These are phyloP conservation scores for Fusarium phyllophilum DNA, from an alignment of 2,329 filamentous ascomycete species.

Conservation along the genomic window DNA sequence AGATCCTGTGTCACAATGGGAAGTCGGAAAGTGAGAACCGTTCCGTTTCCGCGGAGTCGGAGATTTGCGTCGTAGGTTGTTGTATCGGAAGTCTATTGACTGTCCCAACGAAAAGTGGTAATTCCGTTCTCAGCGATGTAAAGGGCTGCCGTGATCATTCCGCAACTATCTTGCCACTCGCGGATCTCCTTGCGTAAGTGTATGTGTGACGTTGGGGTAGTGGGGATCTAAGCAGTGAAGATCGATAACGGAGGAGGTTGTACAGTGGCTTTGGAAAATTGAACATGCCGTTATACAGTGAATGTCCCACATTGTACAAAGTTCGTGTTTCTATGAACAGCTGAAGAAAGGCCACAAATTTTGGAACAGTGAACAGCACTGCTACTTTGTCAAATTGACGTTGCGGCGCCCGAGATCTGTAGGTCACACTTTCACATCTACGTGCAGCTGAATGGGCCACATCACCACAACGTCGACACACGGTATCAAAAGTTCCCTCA, in stretches of 20 bases:
- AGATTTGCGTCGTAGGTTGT: not conserved
- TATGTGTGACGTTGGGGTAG: too few species aligned
- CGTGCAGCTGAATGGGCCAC: not conserved
- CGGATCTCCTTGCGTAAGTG: too few species aligned
- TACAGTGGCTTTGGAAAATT: too few species aligned
- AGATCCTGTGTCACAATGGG: not conserved
- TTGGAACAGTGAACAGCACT: rapidly evolving
- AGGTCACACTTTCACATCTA: not conserved
- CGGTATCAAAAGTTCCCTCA: not conserved
- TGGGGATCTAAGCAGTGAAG: too few species aligned
- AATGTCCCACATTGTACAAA: not conserved
- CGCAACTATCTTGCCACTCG: not conserved
- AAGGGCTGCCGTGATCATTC: not conserved
- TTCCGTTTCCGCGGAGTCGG: not conserved
- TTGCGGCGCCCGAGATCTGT: not conserved
- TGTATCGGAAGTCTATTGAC: not conserved
- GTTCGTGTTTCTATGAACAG: not conserved
- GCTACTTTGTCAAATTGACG: too few species aligned
- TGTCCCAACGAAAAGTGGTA: not conserved
- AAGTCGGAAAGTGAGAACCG: not conserved
- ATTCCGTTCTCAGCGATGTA: rapidly evolving
- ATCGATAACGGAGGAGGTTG: not conserved
- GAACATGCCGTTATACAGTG: too few species aligned
- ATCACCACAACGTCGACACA: too few species aligned
- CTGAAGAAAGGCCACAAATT: rapidly evolving